These are phyloP conservation scores for barrel medic (Medicago truncatula) DNA, from an alignment of 306 rosid genomes.

Conservation along the genomic window DNA sequence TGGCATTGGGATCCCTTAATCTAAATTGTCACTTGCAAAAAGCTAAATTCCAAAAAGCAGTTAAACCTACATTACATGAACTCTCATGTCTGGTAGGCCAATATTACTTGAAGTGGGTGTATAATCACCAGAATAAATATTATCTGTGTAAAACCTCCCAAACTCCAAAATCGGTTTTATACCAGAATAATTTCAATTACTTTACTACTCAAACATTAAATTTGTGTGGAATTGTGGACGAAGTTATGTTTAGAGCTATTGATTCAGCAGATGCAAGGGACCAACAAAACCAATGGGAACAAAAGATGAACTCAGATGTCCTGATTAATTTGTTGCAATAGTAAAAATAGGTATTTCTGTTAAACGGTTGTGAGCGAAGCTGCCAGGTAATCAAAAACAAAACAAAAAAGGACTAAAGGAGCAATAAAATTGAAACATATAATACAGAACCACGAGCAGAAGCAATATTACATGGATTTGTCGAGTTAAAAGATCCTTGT, in stretches of 20 bases:
- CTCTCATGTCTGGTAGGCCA: neutral
- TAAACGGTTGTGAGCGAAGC: conserved; percentile 16
- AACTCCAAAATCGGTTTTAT: too few relatives aligned
- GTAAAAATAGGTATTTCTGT: neutral
- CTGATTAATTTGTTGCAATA: neutral
- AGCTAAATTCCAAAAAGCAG: neutral
- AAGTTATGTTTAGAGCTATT: neutral
- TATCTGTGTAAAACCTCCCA: too few relatives aligned
- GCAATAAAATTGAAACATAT: conserved; percentile 18
- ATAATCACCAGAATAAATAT: too few relatives aligned
- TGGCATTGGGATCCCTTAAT: neutral
- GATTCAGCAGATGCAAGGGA: neutral
- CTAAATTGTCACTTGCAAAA: neutral
- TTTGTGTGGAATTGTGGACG: neutral
- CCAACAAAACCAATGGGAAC: neutral
- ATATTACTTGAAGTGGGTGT: neutral
- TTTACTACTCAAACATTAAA: neutral
- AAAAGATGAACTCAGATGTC: neutral
- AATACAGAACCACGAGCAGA: neutral
- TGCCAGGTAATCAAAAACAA: neutral
- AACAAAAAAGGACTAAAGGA: neutral
- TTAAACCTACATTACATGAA: neutral
- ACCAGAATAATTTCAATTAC: too few relatives aligned
- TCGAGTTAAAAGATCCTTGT: conserved; percentile 29
- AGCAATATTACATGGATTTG: conserved; percentile 1